Conservation (phyloP, 139 green algal genomes). For the Picochlorum sp. region DNA sequence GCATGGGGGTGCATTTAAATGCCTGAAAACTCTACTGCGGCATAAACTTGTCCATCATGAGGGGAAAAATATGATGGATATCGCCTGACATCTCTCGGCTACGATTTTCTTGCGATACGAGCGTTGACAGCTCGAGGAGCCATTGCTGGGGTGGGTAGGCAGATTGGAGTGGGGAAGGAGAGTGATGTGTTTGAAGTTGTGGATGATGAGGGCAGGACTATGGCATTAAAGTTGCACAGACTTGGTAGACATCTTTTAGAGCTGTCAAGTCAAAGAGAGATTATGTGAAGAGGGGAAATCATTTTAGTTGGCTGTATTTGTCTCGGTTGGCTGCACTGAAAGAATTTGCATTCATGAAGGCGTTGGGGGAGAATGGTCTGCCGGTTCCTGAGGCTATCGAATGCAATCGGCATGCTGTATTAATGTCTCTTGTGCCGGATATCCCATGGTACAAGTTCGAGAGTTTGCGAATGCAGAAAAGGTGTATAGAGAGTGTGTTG, state of each 20-base stretch:
- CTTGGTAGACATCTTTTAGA: slow-evolving; percentile 94
- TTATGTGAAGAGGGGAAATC: slow-evolving; percentile 66
- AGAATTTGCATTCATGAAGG: slow-evolving; percentile 97
- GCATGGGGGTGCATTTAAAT: slow-evolving; percentile 74
- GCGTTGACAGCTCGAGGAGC: slow-evolving; percentile 68
- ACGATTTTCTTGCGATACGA: slow-evolving; percentile 95
- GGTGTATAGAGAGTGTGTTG: slow-evolving; percentile 71
- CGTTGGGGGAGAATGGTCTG: slow-evolving; percentile 79
- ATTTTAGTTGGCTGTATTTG: slow-evolving; percentile 90
- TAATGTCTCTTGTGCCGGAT: slow-evolving; percentile 81
- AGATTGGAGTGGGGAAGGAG: slow-evolving; percentile 97
- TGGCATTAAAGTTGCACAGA: slow-evolving; percentile 93
- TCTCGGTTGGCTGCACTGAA: slow-evolving; percentile 86
- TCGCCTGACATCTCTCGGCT: slow-evolving; percentile 88
- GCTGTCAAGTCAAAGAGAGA: slow-evolving; percentile 95
- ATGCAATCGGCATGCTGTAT: slow-evolving; percentile 87
- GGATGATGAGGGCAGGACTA: slow-evolving; percentile 55
- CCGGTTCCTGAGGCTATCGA: slow-evolving; percentile 87
- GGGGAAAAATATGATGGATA: slow-evolving; percentile 85
- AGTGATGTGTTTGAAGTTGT: slow-evolving; percentile 83
- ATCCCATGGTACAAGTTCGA: slow-evolving; percentile 70
- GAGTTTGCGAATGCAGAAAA: slow-evolving; percentile 44
- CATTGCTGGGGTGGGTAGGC: slow-evolving; percentile 75
- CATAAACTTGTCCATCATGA: slow-evolving; percentile 99
- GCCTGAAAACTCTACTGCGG: slow-evolving; percentile 70